Percentiles rank a stretch among this genome's conserved stretches.
phyloP scores from a whole-genome alignment of 164 flowering plant species.

The Nymphaea colorata region DNA sequence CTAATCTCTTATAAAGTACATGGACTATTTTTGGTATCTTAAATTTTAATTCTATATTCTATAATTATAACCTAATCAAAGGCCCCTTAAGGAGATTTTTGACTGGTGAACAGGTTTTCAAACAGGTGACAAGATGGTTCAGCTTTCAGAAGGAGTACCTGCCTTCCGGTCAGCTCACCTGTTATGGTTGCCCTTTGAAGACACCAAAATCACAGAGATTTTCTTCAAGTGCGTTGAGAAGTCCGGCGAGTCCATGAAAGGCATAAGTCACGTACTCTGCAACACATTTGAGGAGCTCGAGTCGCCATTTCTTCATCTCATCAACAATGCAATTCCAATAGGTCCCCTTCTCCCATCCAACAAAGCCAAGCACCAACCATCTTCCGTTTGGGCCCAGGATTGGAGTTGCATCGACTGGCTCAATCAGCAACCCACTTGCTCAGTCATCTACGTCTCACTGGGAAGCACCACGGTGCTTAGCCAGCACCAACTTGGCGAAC shows the following conservation, averaged over 20 bases:
- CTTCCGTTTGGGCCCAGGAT: conserved; percentile 4
- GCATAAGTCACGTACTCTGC: not conserved
- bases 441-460: conserved; percentile 4
- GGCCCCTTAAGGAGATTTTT: not conserved
- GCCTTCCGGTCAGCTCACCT: conserved; percentile 7
- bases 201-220: not conserved
- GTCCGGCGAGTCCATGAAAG: not conserved
- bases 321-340: not conserved
- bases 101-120: not conserved
- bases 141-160: conserved; percentile 19
- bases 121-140: conserved; percentile 7
- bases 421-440: conserved; percentile 1
- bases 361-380: not conserved
- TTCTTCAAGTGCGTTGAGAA: not conserved
- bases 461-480: conserved; percentile 1
- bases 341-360: not conserved
- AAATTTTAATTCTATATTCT: not conserved
- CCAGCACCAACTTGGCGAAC: conserved; percentile 2
- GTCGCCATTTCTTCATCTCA: not conserved
- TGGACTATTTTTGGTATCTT: too few relatives aligned
- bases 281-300: conserved; percentile 6
- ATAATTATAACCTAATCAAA: not conserved
- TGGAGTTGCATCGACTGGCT: conserved; percentile 5
- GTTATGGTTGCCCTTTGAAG: not conserved
- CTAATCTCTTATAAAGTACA: too few relatives aligned